A percentile compares a stretch with the other conserved stretches of the same genome.
phyloP scores from a whole-genome alignment of 495 filamentous ascomycete species.

The Tuber indicum region DNA sequence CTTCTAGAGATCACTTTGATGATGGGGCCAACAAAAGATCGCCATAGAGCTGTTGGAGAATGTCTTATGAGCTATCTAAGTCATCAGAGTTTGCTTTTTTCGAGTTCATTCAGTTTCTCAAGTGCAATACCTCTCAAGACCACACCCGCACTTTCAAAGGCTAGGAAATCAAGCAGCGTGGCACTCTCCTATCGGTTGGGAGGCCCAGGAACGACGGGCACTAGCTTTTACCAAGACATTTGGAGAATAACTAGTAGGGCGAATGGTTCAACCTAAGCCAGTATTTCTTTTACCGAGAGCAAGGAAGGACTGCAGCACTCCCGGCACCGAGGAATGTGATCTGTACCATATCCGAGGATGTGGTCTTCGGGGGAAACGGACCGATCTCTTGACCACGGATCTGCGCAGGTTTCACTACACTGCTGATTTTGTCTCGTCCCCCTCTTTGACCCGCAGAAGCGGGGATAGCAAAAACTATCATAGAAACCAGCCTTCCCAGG shows the following conservation, averaged over 20 bases:
- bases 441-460: background rate
- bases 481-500: background rate
- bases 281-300: background rate
- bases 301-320: background rate
- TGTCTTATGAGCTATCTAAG: too few relatives aligned
- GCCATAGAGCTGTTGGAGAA: too few relatives aligned
- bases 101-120: too few relatives aligned
- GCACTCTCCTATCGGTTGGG: background rate
- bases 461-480: background rate
- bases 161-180: background rate
- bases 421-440: background rate
- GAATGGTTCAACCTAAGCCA: background rate
- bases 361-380: background rate
- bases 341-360: background rate
- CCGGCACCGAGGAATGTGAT: slow-evolving; percentile 1
- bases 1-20: too few relatives aligned
- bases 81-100: too few relatives aligned
- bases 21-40: too few relatives aligned
- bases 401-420: background rate
- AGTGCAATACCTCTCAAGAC: background rate
- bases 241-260: background rate
- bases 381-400: background rate
- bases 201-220: background rate
- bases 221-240: background rate
- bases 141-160: background rate